phyloP scores from a whole-genome alignment of 176 grass and related monocot species.

The Lolium rigidum region DNA sequence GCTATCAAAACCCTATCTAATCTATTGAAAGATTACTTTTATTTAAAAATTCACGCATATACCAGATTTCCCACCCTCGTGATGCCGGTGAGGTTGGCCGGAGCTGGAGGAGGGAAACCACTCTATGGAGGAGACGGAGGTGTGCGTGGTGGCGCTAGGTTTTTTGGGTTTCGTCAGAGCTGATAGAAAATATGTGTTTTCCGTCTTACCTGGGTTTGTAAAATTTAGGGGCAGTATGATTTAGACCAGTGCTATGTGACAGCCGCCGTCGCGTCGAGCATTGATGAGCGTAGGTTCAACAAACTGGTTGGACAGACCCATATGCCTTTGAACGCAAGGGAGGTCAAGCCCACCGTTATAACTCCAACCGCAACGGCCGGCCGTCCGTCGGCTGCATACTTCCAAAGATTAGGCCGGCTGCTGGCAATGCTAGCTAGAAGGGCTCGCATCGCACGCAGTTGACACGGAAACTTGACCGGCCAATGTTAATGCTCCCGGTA shows the following conservation, averaged over 20 bases:
- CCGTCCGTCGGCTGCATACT: neutral
- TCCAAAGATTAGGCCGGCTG: neutral
- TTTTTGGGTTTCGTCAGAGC: no score
- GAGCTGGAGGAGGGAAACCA: no score
- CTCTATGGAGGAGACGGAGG: no score
- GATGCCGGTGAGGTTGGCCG: no score
- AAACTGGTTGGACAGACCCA: neutral
- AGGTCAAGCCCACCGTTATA: constrained; percentile 53
- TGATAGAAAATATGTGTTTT: no score
- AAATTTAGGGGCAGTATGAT: neutral
- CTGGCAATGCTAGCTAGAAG: neutral
- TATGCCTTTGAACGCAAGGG: constrained; percentile 54
- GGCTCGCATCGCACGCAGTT: neutral
- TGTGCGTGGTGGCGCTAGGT: no score
- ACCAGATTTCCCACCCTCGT: no score
- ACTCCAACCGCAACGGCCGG: constrained; percentile 20
- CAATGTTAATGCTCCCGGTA: neutral
- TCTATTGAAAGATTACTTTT: no score
- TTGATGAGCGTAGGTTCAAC: constrained; percentile 21
- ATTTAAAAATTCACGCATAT: no score
- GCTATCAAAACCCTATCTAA: no score
- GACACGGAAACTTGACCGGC: constrained; percentile 36
- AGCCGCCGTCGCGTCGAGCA: constrained; percentile 36
- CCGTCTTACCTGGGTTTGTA: neutral
- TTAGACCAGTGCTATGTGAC: neutral